Conservation (phyloP, 257 asterid genomes). For the Cynanchum wilfordii region DNA sequence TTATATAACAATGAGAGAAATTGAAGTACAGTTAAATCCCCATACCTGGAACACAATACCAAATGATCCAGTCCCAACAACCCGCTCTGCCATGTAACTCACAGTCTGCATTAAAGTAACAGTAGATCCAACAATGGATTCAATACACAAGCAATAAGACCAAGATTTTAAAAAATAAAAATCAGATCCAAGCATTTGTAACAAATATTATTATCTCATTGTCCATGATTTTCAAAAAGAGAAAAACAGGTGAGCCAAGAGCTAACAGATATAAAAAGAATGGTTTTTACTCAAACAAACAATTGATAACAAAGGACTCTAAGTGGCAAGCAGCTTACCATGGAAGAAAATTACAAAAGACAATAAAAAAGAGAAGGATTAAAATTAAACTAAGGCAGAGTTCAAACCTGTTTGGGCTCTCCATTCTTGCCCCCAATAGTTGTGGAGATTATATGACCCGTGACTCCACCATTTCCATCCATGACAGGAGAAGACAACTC, state of each 20-base stretch:
- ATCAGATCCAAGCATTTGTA: neutral
- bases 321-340: neutral
- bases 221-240: neutral
- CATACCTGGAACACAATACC: conserved; percentile 41
- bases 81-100: conserved; percentile 61
- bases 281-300: neutral
- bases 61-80: conserved; percentile 54
- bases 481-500: conserved; percentile 71
- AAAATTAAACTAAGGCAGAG: neutral
- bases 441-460: conserved; percentile 88
- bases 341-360: neutral
- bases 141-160: neutral
- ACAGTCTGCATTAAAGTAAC: conserved; percentile 36
- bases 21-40: neutral
- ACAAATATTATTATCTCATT: neutral
- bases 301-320: neutral
- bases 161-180: neutral
- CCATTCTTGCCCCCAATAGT: conserved; percentile 96
- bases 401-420: conserved; percentile 81
- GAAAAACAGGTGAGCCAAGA: neutral
- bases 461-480: conserved; percentile 65
- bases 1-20: neutral
- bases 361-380: neutral
- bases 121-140: neutral
- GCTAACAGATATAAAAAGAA: neutral